Conservation (phyloP, 108 stramenopile species). For the Seminavis robusta region DNA sequence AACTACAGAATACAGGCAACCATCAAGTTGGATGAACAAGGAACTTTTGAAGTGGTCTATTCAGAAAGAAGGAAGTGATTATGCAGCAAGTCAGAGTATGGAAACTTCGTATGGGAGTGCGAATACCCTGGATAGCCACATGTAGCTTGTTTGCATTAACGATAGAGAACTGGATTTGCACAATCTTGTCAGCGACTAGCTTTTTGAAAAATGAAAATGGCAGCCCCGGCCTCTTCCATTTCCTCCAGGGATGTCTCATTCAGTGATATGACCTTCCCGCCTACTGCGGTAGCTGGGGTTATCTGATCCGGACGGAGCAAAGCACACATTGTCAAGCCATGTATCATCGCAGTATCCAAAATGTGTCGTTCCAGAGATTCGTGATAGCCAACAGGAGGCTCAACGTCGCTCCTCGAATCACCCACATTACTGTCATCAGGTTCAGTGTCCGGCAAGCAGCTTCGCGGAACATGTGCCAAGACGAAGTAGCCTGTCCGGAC, state of each 20-base stretch:
- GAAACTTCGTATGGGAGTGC: too few species aligned
- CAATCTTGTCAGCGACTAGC: background rate
- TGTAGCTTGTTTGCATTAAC: too few species aligned
- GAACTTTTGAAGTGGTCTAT: too few species aligned
- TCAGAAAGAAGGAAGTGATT: too few species aligned
- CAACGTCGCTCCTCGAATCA: background rate
- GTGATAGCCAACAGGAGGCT: background rate
- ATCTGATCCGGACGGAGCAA: constrained; percentile 11
- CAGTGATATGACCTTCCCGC: background rate
- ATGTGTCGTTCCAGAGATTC: constrained; percentile 27
- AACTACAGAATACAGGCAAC: too few species aligned
- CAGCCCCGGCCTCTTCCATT: constrained; percentile 27
- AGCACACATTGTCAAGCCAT: constrained; percentile 3
- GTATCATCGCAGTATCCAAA: constrained; percentile 4
- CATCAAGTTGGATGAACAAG: too few species aligned
- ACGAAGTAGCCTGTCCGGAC: constrained; percentile 33
- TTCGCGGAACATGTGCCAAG: constrained; percentile 65
- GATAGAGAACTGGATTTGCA: too few species aligned
- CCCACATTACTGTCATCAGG: background rate
- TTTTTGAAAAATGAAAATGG: constrained; percentile 29
- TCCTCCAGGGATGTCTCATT: constrained; percentile 1
- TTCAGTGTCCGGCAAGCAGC: constrained; percentile 25
- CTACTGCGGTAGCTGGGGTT: constrained; percentile 1
- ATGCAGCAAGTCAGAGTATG: too few species aligned
- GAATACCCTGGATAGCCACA: too few species aligned